Evolutionary conservation across 2,329 filamentous ascomycete genomes (phyloP).

Genomic region (Colletotrichum sp.): DNA sequence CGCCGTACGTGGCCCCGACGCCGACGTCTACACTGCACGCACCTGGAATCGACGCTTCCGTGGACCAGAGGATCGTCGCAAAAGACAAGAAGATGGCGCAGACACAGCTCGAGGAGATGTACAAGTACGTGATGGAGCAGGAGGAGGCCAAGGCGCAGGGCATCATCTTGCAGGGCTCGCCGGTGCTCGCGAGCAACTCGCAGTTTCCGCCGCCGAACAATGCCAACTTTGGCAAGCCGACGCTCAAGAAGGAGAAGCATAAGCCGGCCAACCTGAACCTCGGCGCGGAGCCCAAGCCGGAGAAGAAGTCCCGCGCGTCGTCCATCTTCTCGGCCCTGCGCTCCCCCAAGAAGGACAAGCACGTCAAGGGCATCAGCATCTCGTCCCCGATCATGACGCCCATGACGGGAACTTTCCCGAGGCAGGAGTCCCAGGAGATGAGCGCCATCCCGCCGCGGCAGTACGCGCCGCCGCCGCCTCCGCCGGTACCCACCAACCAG

Average conservation of each 20-base stretch:
- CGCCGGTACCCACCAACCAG: constrained; percentile 58
- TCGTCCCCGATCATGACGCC: constrained; percentile 72
- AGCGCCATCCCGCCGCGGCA: constrained; percentile 61
- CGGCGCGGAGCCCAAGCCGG: constrained; percentile 38
- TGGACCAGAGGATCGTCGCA: constrained; percentile 79
- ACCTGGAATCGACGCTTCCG: constrained; percentile 69
- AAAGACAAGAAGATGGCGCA: constrained; percentile 78
- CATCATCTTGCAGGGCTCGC: constrained; percentile 49
- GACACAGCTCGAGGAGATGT: constrained; percentile 86
- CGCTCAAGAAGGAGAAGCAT: constrained; percentile 47
- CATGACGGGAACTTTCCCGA: constrained; percentile 63
- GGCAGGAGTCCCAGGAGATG: constrained; percentile 61
- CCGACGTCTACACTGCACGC: constrained; percentile 54
- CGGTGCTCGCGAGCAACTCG: constrained; percentile 34
- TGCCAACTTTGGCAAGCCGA: constrained; percentile 30
- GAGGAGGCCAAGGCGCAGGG: constrained; percentile 72
- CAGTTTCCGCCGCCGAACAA: constrained; percentile 30
- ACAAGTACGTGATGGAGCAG: constrained; percentile 90
- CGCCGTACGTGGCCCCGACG: constrained; percentile 51
- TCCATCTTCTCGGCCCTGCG: constrained; percentile 66
- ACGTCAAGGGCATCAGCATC: constrained; percentile 59
- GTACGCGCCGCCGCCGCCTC: constrained; percentile 62
- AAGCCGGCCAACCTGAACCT: constrained; percentile 60
- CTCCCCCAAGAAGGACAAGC: constrained; percentile 62
- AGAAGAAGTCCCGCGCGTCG: constrained; percentile 60